Percentiles rank a stretch among this genome's conserved stretches.
These are phyloP conservation scores for Anthracocystis setariae DNA, from an alignment of 1,284 basidiomycete species.

Conservation along the genomic window DNA sequence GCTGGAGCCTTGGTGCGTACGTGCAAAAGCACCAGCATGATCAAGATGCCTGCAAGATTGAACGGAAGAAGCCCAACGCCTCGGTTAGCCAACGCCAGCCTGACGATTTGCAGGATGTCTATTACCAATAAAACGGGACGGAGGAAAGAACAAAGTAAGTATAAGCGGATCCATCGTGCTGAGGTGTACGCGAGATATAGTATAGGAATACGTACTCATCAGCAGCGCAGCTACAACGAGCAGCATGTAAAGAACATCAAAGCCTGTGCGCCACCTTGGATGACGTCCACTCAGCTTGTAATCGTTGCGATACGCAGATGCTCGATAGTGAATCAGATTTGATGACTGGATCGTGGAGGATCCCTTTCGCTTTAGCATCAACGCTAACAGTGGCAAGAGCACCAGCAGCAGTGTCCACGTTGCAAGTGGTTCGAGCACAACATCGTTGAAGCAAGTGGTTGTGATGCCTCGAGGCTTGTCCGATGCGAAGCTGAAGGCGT, in stretches of 20 bases:
- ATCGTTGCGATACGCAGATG: slow-evolving; percentile 12
- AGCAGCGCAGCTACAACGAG: slow-evolving; percentile 46
- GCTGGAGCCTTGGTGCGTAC: slow-evolving; percentile 3
- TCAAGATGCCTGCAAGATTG: slow-evolving; percentile 46
- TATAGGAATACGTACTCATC: slow-evolving; percentile 46
- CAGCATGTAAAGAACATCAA: slow-evolving; percentile 43
- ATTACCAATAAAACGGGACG: background rate
- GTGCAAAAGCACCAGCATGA: slow-evolving; percentile 50
- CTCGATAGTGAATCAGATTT: slow-evolving; percentile 31
- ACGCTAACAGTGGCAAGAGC: slow-evolving; percentile 26
- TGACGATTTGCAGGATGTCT: slow-evolving; percentile 55
- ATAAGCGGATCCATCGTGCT: no score
- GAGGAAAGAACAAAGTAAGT: background rate
- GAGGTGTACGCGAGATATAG: no score
- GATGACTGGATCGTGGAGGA: slow-evolving; percentile 7
- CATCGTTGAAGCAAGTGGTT: slow-evolving; percentile 55
- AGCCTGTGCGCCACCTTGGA: slow-evolving; percentile 8
- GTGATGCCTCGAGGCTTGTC: slow-evolving; percentile 19
- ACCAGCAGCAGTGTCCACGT: slow-evolving; percentile 47
- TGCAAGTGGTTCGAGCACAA: slow-evolving; percentile 50
- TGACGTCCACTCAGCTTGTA: slow-evolving; percentile 17
- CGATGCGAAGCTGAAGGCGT: slow-evolving; percentile 35
- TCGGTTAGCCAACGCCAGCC: slow-evolving; percentile 53
- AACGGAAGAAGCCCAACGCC: slow-evolving; percentile 53
- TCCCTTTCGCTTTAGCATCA: slow-evolving; percentile 8